Base-by-base conservation (phyloP, 345 rosid species). In the Draba incana region DNA sequence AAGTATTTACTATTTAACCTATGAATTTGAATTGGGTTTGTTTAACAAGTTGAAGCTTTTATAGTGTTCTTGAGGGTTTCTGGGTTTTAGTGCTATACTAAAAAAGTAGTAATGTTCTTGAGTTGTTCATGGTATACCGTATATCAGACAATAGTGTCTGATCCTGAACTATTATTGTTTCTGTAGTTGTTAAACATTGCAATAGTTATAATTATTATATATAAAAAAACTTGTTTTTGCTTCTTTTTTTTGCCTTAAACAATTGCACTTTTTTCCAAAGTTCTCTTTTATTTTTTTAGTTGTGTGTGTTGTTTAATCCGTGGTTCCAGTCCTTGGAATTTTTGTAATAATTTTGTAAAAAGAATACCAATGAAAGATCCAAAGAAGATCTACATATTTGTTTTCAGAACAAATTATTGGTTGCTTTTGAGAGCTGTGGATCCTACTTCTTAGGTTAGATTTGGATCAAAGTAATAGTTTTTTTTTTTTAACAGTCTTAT, bases 351-450 rank as follows among this genome's bases (percentile, higher is more conserved):
- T 42, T 63, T 10, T 31, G 31, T 20, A 16, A 10, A 35, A 25
- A 23, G 69, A 64, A 75, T 72, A 39, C 68, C 41, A n/a, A 67
- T 44, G 68, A 71, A 81, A 78, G 83, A 78, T 77, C 72, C 78
- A 49, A 82, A 78, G 74, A 77, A 74, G 72, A 50, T 61, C 43
- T 56, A 64, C 4, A 2, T 2, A 2, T 48, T 55, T 69, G 64
- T 37, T 64, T 38, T 31, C 28, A 48, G 62, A 69, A n/a, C 14
- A n/a, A 52, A n/a, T 55, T 68, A 25, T 23, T 42, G 43, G 53
- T 62, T 53, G 66, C 64, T 69, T 28, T 64, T 13, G 44, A 51
- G 58, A 24, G 66, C 46, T 65, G 70, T 76, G 74, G 72, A 67
- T 52, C 54, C 61, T 71, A 44, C 68, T 61, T 59, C 63, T 64